Conservation (phyloP, 139 green algal genomes). For the Picocystis salinarum region DNA sequence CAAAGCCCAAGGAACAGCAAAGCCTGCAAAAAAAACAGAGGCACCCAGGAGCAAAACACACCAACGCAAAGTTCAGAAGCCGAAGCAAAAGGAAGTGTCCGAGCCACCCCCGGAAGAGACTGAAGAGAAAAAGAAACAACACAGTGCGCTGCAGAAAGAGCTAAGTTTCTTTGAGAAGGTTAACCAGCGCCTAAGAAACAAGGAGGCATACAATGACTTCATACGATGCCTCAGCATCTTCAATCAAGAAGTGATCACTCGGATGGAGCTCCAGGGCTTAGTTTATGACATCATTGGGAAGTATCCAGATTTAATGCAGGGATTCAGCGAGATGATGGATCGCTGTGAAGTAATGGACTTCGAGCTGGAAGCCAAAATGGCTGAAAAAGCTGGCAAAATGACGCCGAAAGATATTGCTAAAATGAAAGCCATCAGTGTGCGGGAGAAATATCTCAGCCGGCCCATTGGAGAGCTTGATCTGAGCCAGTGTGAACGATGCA, state of each 20-base stretch:
- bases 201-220: constrained; percentile 80
- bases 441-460: constrained; percentile 65
- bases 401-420: constrained; percentile 8
- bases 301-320: constrained; percentile 26
- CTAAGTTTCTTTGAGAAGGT: constrained; percentile 34
- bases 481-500: constrained; percentile 40
- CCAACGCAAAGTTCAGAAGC: neutral
- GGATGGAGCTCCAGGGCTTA: constrained; percentile 45
- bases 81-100: too few species aligned
- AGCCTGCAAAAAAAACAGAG: neutral
- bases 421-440: constrained; percentile 11
- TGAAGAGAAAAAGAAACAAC: too few species aligned
- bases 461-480: constrained; percentile 84
- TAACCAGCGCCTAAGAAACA: constrained; percentile 37
- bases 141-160: constrained; percentile 10
- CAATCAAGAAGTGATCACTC: constrained; percentile 72
- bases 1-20: neutral
- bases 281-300: constrained; percentile 67
- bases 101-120: too few species aligned
- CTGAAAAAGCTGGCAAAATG: constrained; percentile 4
- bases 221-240: constrained; percentile 92
- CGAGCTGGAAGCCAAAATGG: constrained; percentile 8
- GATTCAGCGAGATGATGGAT: constrained; percentile 60
- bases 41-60: neutral
- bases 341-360: constrained; percentile 41